Percentiles rank a stretch among this genome's conserved stretches.
These are phyloP conservation scores for Rhodotorula babjevae DNA, from an alignment of 768 basidiomycete genomes.

Conservation along the genomic window DNA sequence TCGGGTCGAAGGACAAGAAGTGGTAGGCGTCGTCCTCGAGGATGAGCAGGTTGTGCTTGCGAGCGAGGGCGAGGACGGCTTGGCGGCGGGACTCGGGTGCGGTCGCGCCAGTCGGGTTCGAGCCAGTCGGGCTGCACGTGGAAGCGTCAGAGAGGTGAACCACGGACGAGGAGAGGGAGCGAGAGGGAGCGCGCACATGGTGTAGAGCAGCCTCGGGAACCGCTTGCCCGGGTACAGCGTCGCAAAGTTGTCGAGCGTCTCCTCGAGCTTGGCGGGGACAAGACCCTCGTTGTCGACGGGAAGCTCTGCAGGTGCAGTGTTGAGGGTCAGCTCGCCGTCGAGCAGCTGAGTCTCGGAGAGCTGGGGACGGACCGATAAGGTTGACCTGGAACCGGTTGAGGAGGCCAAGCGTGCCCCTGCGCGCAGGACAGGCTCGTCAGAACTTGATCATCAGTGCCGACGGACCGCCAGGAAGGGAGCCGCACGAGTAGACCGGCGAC, in stretches of 20 bases:
- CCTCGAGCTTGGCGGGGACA: constrained; percentile 57
- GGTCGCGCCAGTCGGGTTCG: constrained; percentile 80
- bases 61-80: constrained; percentile 58
- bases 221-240: constrained; percentile 56
- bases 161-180: no score
- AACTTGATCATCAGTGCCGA: no score
- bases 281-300: constrained; percentile 71
- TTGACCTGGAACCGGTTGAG: constrained; percentile 42
- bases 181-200: constrained; percentile 49
- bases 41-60: constrained; percentile 71
- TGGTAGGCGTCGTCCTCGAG: constrained; percentile 62
- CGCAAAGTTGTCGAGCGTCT: constrained; percentile 65
- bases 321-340: not conserved
- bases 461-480: no score
- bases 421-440: not conserved
- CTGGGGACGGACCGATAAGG: constrained; percentile 44
- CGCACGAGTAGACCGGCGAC: constrained; percentile 61
- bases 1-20: constrained; percentile 64
- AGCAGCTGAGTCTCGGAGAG: not conserved
- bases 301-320: constrained; percentile 52
- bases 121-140: constrained; percentile 55
- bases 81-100: constrained; percentile 65
- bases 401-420: constrained; percentile 48
- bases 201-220: constrained; percentile 75
- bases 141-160: not conserved